These are phyloP conservation scores for Pseudogymnoascus sp. DNA, from an alignment of 2,329 filamentous ascomycete genomes.

Conservation along the genomic window DNA sequence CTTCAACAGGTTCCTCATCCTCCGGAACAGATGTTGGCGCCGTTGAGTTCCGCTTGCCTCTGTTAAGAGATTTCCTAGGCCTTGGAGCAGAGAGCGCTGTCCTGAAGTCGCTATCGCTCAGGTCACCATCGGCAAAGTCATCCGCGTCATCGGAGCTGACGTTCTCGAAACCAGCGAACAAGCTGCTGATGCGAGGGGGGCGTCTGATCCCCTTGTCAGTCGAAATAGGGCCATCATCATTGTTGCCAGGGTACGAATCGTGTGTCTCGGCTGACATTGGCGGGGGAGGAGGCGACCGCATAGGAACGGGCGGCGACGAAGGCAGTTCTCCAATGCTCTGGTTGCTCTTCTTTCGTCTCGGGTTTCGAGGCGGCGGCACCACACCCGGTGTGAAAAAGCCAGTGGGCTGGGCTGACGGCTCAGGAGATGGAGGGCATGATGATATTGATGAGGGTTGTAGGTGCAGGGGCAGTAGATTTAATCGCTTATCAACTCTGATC, in stretches of 20 bases:
- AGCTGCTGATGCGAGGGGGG: constrained; percentile 67
- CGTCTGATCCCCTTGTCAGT: constrained; percentile 48
- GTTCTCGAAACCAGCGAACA: constrained; percentile 80
- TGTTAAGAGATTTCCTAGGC: constrained; percentile 29
- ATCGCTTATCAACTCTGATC: constrained; percentile 73
- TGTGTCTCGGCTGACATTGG: constrained; percentile 37
- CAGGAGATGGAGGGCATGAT: constrained; percentile 51
- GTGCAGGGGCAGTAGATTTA: constrained; percentile 66
- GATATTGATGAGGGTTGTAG: constrained; percentile 70
- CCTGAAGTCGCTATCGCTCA: constrained; percentile 59
- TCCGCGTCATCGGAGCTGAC: constrained; percentile 59
- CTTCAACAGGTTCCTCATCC: constrained; percentile 19
- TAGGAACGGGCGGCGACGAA: constrained; percentile 38
- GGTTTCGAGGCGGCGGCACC: constrained; percentile 46
- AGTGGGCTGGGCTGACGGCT: constrained; percentile 22
- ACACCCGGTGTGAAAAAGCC: background rate
- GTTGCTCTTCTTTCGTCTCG: constrained; percentile 44
- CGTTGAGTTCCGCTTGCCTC: constrained; percentile 15
- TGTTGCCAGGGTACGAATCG: constrained; percentile 69
- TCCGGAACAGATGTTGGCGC: constrained; percentile 25
- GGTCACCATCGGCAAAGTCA: constrained; percentile 52
- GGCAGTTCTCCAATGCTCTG: constrained; percentile 40
- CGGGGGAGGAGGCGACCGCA: constrained; percentile 40
- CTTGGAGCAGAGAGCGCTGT: constrained; percentile 58
- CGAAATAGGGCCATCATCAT: constrained; percentile 69